A percentile compares a stretch with the other conserved stretches of the same genome.
These are phyloP conservation scores for Fragaria iinumae DNA, from an alignment of 306 rosid genomes.

Conservation along the genomic window DNA sequence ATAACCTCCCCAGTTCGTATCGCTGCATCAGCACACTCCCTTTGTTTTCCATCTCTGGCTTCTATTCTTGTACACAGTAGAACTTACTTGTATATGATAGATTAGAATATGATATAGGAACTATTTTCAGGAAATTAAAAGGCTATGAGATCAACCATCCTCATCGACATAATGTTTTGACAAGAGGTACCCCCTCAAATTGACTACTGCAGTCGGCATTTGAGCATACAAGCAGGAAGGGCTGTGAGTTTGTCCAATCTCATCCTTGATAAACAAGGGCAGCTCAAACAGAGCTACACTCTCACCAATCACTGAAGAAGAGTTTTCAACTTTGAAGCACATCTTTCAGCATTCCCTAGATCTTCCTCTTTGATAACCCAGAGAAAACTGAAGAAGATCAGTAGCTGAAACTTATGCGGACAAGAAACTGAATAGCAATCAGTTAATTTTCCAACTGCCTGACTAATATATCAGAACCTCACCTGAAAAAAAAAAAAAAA, in stretches of 20 bases:
- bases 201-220: constrained; percentile 34
- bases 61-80: constrained; percentile 22
- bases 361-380: constrained; percentile 39
- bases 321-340: constrained; percentile 59
- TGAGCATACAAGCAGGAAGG: constrained; percentile 30
- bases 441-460: constrained; percentile 24
- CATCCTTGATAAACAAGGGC: constrained; percentile 41
- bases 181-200: constrained; percentile 29
- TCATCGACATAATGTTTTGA: constrained; percentile 53
- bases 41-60: constrained; percentile 57
- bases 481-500: constrained; percentile 36
- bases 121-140: constrained; percentile 26
- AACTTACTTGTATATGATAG: constrained; percentile 28
- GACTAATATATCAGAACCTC: constrained; percentile 9
- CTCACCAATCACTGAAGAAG: constrained; percentile 41
- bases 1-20: constrained; percentile 70
- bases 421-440: constrained; percentile 22
- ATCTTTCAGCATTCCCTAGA: constrained; percentile 95
- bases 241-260: constrained; percentile 39
- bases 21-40: constrained; percentile 76
- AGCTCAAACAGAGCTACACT: constrained; percentile 43
- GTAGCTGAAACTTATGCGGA: constrained; percentile 13
- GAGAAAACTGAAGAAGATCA: constrained; percentile 23
- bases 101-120: constrained; percentile 24
- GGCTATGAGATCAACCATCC: constrained; percentile 57